Conservation (phyloP, 345 rosid species). For the Trapa bicornis region DNA sequence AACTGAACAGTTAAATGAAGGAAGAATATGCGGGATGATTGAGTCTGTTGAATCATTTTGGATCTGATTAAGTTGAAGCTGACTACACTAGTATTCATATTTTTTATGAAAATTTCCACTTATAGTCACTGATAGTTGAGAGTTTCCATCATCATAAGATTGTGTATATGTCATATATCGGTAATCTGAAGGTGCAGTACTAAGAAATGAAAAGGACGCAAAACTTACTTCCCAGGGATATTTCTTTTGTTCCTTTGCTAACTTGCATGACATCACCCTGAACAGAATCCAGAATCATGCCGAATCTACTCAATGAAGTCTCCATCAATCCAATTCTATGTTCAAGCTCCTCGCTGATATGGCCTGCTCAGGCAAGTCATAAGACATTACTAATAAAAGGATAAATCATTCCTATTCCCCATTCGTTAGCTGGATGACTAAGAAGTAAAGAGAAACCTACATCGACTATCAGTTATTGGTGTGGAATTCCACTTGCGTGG, state of each 20-base stretch:
- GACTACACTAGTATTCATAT: neutral
- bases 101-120: neutral
- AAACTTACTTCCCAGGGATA: slow-evolving; percentile 50
- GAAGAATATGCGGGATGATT: neutral
- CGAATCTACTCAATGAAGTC: slow-evolving; percentile 62
- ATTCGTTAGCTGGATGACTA: neutral
- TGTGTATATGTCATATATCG: neutral
- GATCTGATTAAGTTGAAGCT: neutral
- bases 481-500: slow-evolving; percentile 49
- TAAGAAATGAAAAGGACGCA: slow-evolving; percentile 5
- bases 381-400: neutral
- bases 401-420: neutral
- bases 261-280: slow-evolving; percentile 79
- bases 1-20: neutral
- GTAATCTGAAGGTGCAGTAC: neutral
- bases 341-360: slow-evolving; percentile 56
- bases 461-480: slow-evolving; percentile 34
- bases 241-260: slow-evolving; percentile 68
- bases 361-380: slow-evolving; percentile 35
- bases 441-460: slow-evolving; percentile 21
- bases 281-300: slow-evolving; percentile 68
- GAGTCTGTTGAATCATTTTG: neutral
- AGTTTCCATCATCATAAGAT: neutral
- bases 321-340: slow-evolving; percentile 57
- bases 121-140: neutral